These are phyloP conservation scores for Avena insularis DNA, from an alignment of 176 grass and related monocot species.

Conservation along the genomic window DNA sequence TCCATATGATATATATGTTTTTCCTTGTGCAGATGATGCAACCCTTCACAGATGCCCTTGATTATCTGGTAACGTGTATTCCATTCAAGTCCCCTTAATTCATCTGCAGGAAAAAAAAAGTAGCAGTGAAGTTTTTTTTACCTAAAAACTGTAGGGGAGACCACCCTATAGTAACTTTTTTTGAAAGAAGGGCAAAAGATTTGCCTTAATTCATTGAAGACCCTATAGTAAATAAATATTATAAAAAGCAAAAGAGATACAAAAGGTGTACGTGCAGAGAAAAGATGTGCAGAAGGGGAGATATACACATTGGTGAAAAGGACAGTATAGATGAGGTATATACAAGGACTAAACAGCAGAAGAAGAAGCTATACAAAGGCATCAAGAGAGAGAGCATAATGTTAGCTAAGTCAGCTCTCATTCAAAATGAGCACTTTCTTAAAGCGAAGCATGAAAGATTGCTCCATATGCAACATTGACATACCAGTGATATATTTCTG, in stretches of 20 bases:
- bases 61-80: not conserved
- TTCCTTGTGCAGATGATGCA: slow-evolving; percentile 10
- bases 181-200: too few relatives aligned
- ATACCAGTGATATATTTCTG: not conserved
- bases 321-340: too few relatives aligned
- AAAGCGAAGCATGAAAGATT: not conserved
- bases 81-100: slow-evolving; percentile 1
- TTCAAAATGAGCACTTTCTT: not conserved
- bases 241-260: too few relatives aligned
- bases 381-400: not conserved
- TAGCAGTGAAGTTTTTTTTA: not conserved
- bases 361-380: not conserved
- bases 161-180: too few relatives aligned
- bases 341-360: too few relatives aligned
- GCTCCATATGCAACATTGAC: not conserved
- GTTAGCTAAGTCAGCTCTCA: not conserved
- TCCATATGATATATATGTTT: not conserved
- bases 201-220: too few relatives aligned
- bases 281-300: not conserved
- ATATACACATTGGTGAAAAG: not conserved
- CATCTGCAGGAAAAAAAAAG: not conserved
- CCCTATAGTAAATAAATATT: too few relatives aligned
- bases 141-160: too few relatives aligned
- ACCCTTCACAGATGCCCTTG: not conserved
- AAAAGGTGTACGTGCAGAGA: not conserved